phyloP scores from a whole-genome alignment of 2,329 filamentous ascomycete species.

The Dendrostoma leiphaemia region DNA sequence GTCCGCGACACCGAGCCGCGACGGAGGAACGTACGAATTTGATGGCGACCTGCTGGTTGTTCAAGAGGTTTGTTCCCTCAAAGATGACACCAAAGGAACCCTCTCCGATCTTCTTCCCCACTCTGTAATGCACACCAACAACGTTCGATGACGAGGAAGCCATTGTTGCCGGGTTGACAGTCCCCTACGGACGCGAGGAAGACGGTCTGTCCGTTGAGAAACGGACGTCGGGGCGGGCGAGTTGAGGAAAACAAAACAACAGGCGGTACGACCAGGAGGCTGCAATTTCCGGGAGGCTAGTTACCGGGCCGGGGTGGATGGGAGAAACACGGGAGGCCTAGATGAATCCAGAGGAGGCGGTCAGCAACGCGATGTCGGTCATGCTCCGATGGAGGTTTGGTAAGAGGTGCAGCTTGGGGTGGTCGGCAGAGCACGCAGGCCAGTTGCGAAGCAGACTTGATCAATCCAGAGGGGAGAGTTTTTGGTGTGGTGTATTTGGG shows the following conservation, averaged over 20 bases:
- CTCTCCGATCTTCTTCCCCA: conserved; percentile 99
- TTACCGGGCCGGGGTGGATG: conserved; percentile 8
- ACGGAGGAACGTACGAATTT: conserved; percentile 78
- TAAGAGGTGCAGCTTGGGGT: not conserved
- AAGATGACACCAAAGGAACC: conserved; percentile 98
- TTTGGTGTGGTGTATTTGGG: not conserved
- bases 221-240: not conserved
- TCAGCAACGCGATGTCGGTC: conserved; percentile 17
- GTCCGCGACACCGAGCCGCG: not conserved
- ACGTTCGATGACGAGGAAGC: conserved; percentile 92
- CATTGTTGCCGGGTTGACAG: conserved; percentile 50
- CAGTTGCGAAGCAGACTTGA: too few species aligned
- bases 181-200: conserved; percentile 9
- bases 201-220: conserved; percentile 8
- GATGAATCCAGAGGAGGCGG: conserved; percentile 15
- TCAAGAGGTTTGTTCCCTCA: conserved; percentile 95
- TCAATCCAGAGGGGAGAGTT: too few species aligned
- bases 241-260: conserved; percentile 8
- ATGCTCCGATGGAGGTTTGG: conserved; percentile 8
- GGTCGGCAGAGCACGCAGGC: too few species aligned
- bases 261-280: not conserved
- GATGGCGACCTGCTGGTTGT: conserved; percentile 99
- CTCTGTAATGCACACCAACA: conserved; percentile 96
- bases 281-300: conserved; percentile 14
- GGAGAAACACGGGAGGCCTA: conserved; percentile 16